Base-by-base conservation (phyloP, 371 early-diverging fungal species). In the Funneliformis caledonium region DNA sequence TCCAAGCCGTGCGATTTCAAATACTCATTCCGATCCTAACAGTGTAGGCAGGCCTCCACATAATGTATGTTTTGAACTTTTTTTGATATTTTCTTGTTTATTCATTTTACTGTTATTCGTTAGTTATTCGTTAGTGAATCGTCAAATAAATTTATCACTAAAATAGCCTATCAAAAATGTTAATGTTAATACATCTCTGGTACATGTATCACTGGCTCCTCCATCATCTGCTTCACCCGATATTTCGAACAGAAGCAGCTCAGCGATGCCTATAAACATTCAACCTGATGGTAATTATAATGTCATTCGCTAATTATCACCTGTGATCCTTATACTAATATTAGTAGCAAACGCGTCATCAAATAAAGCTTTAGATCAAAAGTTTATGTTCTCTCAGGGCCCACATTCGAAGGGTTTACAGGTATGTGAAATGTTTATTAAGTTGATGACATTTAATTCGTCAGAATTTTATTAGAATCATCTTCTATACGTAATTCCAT, bases 1-100 rank as follows among this genome's bases (percentile, higher is more conserved):
- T 16, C 84, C 89, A 47, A 84, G 85, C 19, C 81, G 87, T 33
- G 88, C 90, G 1, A 81, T 85, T 12, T 77, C 74, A 48, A 80
- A 65, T n/a, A 67, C 62, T 11, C 43, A 48, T 42, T 22, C 74
- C 19, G 60, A 69, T 59, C 19, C 26, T 48, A 83, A 83, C 74
- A 83, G 76, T 37, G 72, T 81, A 14, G 83, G 87, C 12, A 72
- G 82, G 43, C 84, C 86, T 31, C 84, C 84, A 72, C 81, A 81
- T 69, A 80, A 82, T 76, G 82, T 76, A 80, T 33, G 83, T 81
- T 11, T 60, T 65, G 33, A 33, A 65, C 8, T 10, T 33, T 37
- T 33, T 69, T 8, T 43, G 8, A 45, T 69, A 45, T 69, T 16
- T 69, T 19, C 14, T 69, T 26, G 26, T 26, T 37, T 69, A 69